Percentiles rank a stretch among this genome's conserved stretches.
phyloP scores from a whole-genome alignment of 331 rosid genomes.

The Acacia concinna region DNA sequence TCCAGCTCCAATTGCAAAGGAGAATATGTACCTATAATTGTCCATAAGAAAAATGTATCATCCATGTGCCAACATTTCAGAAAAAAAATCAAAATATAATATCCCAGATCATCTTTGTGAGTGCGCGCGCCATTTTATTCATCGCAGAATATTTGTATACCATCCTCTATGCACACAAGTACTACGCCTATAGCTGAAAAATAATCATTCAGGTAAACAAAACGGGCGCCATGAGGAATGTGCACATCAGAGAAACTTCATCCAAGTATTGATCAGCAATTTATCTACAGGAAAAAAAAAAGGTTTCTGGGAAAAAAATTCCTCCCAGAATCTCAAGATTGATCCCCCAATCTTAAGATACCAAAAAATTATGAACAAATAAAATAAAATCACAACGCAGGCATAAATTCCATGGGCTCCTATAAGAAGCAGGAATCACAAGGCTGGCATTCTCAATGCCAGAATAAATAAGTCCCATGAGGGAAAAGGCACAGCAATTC shows the following conservation, averaged over 20 bases:
- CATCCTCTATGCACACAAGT: background rate
- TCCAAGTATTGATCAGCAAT: too few species aligned
- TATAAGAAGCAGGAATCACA: too few species aligned
- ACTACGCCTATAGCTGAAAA: background rate
- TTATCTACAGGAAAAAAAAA: too few species aligned
- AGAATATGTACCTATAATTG: conserved; percentile 70
- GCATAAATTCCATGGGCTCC: too few species aligned
- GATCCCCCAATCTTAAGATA: too few species aligned
- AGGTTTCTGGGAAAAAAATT: too few species aligned
- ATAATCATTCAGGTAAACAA: background rate
- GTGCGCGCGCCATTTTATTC: background rate
- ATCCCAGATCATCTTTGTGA: background rate
- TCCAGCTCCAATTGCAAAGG: conserved; percentile 89
- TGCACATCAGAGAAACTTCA: too few species aligned
- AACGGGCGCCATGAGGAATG: too few species aligned
- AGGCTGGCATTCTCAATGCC: too few species aligned
- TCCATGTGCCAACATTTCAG: background rate
- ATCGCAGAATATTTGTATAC: background rate
- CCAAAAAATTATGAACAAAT: too few species aligned
- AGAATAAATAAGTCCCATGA: background rate
- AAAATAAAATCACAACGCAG: too few species aligned
- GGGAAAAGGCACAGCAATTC: background rate
- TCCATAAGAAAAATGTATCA: conserved; percentile 12
- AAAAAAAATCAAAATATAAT: conserved; percentile 16
- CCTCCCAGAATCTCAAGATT: too few species aligned